Evolutionary conservation across 495 filamentous ascomycete genomes (phyloP).

Genomic region (Gamarada debralockiae): DNA sequence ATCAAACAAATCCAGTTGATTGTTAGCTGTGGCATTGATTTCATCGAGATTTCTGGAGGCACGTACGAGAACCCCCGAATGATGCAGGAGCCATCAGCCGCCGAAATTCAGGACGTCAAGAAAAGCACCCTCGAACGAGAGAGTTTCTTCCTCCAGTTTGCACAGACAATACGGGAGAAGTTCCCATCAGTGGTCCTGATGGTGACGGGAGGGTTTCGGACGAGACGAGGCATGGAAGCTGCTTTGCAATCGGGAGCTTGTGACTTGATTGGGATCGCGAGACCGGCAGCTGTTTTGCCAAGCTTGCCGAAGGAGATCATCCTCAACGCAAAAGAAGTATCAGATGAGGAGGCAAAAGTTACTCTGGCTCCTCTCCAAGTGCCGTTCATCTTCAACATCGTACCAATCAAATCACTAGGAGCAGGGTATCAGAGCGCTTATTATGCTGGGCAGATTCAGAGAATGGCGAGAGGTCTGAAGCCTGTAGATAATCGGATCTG

Average conservation of each 20-base stretch:
- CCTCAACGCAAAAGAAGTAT: conserved; percentile 46
- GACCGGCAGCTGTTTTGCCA: conserved; percentile 49
- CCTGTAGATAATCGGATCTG: conserved; percentile 1
- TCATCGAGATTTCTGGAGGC: conserved; percentile 59
- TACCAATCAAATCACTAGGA: conserved; percentile 38
- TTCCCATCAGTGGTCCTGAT: conserved; percentile 42
- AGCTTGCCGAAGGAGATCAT: conserved; percentile 42
- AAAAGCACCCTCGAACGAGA: conserved; percentile 44
- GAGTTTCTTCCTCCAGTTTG: conserved; percentile 60
- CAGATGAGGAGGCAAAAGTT: conserved; percentile 44
- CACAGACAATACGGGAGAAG: conserved; percentile 37
- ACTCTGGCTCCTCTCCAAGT: conserved; percentile 25
- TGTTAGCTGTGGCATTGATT: conserved; percentile 51
- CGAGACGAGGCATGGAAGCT: conserved; percentile 46
- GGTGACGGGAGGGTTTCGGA: conserved; percentile 51
- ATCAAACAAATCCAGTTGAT: conserved; percentile 52
- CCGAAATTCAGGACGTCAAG: background rate
- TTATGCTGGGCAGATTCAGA: conserved; percentile 38
- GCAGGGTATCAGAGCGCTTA: conserved; percentile 42
- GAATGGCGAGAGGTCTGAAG: conserved; percentile 31
- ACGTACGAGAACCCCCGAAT: conserved; percentile 50
- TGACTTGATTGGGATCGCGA: conserved; percentile 54
- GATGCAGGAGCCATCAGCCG: background rate
- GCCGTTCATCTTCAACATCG: conserved; percentile 28
- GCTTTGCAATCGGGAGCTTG: conserved; percentile 50